Conservation (phyloP, 2,329 filamentous ascomycete genomes). For the Lachnellula cervina region DNA sequence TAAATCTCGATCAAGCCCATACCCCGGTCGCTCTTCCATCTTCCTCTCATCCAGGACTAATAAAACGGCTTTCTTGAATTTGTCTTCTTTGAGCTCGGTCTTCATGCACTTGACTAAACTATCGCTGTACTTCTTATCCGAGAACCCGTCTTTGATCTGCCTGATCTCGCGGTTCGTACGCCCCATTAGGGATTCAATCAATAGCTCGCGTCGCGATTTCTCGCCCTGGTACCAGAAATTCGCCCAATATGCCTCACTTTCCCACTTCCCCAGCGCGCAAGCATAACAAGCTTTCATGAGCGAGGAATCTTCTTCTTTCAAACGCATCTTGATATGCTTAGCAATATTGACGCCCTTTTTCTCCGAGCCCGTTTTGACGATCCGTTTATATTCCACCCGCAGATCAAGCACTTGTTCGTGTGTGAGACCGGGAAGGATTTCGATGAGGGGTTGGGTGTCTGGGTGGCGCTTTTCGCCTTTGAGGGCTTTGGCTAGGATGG, state of each 20-base stretch:
- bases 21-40: slow-evolving; percentile 62
- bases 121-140: slow-evolving; percentile 86
- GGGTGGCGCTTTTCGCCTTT: slow-evolving; percentile 50
- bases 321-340: slow-evolving; percentile 72
- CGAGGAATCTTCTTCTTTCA: slow-evolving; percentile 68
- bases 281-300: slow-evolving; percentile 91
- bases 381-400: slow-evolving; percentile 82
- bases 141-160: slow-evolving; percentile 81
- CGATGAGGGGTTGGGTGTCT: slow-evolving; percentile 68
- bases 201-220: slow-evolving; percentile 75
- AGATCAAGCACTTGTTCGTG: slow-evolving; percentile 86
- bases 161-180: slow-evolving; percentile 82
- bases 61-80: slow-evolving; percentile 86
- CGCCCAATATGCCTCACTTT: slow-evolving; percentile 94
- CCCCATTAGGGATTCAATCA: slow-evolving; percentile 92
- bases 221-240: slow-evolving; percentile 96
- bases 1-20: slow-evolving; percentile 37
- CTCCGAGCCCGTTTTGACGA: slow-evolving; percentile 71
- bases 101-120: slow-evolving; percentile 80
- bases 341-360: slow-evolving; percentile 78
- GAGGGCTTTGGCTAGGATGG: slow-evolving; percentile 70
- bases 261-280: slow-evolving; percentile 83
- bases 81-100: slow-evolving; percentile 88
- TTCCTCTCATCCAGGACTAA: slow-evolving; percentile 75
- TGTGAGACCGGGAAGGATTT: slow-evolving; percentile 77